Percentiles rank a stretch among this genome's conserved stretches.
phyloP scores from a whole-genome alignment of 2,329 filamentous ascomycete genomes.

The Cryphonectria parasitica region DNA sequence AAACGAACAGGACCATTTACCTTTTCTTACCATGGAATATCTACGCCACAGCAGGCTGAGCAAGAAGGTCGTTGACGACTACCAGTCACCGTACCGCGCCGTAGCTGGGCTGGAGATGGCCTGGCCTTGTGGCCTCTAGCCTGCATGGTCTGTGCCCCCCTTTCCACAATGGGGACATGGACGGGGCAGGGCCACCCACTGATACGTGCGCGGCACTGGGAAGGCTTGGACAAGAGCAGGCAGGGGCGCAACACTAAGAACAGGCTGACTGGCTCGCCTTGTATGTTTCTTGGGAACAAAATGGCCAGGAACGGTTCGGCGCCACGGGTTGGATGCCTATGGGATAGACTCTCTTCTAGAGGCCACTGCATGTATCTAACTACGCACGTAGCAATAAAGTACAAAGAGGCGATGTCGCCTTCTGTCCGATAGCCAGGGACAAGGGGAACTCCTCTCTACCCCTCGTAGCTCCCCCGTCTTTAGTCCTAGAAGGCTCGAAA shows the following conservation, averaged over 20 bases:
- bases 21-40: not conserved
- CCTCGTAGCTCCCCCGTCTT: not conserved
- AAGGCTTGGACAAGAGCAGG: not conserved
- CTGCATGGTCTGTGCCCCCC: not conserved
- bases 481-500: not conserved
- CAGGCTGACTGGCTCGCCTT: constrained; percentile 6
- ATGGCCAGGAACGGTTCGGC: not conserved
- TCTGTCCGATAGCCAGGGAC: not conserved
- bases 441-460: not conserved
- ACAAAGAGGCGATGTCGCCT: not conserved
- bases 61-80: not conserved
- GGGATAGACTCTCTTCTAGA: not conserved
- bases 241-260: not conserved
- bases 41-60: constrained; percentile 2
- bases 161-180: not conserved
- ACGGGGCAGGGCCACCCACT: not conserved
- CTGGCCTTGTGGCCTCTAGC: not conserved
- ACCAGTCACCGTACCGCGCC: not conserved
- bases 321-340: not conserved
- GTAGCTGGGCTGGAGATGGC: not conserved
- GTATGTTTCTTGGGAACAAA: not conserved
- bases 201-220: not conserved
- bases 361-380: not conserved
- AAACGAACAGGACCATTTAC: not conserved
- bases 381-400: not conserved